phyloP scores from a whole-genome alignment of 1,139 yeast genomes.

The Ogataea hybrid region DNA sequence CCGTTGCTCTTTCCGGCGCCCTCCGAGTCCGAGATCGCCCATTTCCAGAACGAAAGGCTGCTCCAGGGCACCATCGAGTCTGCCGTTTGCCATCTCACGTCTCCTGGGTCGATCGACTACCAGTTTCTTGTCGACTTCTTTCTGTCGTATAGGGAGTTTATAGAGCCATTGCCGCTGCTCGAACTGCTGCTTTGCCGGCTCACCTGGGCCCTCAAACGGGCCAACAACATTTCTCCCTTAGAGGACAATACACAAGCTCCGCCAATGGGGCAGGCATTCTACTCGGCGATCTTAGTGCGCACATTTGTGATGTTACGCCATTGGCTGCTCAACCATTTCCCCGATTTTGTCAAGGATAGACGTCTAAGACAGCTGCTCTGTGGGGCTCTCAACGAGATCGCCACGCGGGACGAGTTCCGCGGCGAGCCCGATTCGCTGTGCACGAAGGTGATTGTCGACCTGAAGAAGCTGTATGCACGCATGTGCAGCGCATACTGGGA shows the following conservation, averaged over 20 bases:
- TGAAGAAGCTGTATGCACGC: constrained; percentile 41
- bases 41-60: constrained; percentile 19
- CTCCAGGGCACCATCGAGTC: constrained; percentile 40
- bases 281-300: constrained; percentile 51
- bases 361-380: constrained; percentile 48
- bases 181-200: constrained; percentile 62
- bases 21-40: constrained; percentile 29
- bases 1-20: constrained; percentile 32
- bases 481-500: constrained; percentile 40
- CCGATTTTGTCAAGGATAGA: constrained; percentile 54
- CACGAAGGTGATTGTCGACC: constrained; percentile 38
- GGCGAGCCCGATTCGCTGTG: constrained; percentile 36
- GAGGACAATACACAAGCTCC: constrained; percentile 20
- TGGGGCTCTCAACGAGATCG: constrained; percentile 45
- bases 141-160: constrained; percentile 74
- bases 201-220: constrained; percentile 53
- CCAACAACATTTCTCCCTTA: background rate
- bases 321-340: constrained; percentile 79
- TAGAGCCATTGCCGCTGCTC: constrained; percentile 55
- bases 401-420: constrained; percentile 20
- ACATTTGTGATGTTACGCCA: constrained; percentile 86
- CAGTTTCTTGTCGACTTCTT: constrained; percentile 80
- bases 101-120: constrained; percentile 78
- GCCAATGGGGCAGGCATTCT: constrained; percentile 6
- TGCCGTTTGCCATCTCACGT: constrained; percentile 69